A percentile compares a stretch with the other conserved stretches of the same genome.
Evolutionary conservation across 2,329 filamentous ascomycete species (phyloP).

Genomic region (Fusarium incarnatum): DNA sequence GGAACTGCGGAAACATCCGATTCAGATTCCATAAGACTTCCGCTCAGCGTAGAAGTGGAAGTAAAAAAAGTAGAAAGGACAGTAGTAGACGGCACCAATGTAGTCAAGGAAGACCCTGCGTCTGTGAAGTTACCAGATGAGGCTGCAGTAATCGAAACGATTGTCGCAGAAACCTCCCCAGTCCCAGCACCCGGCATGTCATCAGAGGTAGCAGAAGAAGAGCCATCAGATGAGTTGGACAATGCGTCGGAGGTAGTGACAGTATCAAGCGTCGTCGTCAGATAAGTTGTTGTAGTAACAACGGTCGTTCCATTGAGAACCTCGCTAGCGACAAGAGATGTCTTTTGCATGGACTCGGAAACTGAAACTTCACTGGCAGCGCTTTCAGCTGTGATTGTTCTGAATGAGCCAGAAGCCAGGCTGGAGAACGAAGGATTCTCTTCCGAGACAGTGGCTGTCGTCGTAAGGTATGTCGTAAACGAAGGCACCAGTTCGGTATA

Average conservation of each 20-base stretch:
- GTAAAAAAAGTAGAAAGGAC: constrained; percentile 12
- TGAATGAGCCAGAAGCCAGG: background rate
- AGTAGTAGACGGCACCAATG: background rate
- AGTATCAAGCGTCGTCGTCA: constrained; percentile 2
- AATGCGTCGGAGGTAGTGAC: background rate
- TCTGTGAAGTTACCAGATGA: constrained; percentile 2
- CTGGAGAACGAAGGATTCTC: background rate
- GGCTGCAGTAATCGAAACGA: background rate
- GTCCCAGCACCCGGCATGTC: constrained; percentile 8
- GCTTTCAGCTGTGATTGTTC: background rate
- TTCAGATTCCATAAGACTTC: constrained; percentile 1
- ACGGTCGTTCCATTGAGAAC: background rate
- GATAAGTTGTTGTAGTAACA: constrained; percentile 19
- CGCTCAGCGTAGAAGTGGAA: background rate
- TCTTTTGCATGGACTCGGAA: background rate
- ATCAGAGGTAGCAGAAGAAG: background rate
- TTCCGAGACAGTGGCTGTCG: background rate
- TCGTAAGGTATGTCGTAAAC: background rate
- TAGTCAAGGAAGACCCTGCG: background rate
- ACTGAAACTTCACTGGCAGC: background rate
- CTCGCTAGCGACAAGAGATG: background rate
- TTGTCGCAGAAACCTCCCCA: background rate
- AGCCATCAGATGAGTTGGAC: background rate
- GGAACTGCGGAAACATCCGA: background rate
- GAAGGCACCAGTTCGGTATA: background rate